A percentile compares a stretch with the other conserved stretches of the same genome.
Evolutionary conservation across 257 asterid species (phyloP).

Genomic region (Lavandula angustifolia): DNA sequence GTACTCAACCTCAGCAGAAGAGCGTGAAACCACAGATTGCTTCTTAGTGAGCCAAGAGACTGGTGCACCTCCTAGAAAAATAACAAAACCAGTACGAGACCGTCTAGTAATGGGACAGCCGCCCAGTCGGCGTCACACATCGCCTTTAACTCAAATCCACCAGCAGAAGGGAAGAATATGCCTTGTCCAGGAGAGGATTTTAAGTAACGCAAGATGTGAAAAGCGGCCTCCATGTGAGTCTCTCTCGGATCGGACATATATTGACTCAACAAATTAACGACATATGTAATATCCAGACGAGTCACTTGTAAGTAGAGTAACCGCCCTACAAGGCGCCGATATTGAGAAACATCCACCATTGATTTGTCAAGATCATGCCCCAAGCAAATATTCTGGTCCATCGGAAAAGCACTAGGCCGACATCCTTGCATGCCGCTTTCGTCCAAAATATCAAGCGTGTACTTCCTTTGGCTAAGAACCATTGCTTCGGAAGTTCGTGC

Average conservation of each 20-base stretch:
- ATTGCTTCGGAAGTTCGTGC: background rate
- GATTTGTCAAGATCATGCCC: background rate
- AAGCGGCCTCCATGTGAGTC: conserved; percentile 1
- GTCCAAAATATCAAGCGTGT: background rate
- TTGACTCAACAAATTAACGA: background rate
- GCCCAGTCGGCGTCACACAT: conserved; percentile 1
- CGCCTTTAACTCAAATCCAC: background rate
- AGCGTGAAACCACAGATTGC: background rate
- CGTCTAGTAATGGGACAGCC: background rate
- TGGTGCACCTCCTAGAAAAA: background rate
- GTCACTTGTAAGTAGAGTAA: background rate
- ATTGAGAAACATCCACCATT: background rate
- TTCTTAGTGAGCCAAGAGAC: conserved; percentile 2
- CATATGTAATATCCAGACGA: background rate
- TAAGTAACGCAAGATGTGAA: background rate
- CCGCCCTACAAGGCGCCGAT: background rate
- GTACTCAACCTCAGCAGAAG: background rate
- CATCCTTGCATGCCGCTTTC: background rate
- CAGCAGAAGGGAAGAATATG: too few relatives aligned
- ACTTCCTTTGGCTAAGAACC: background rate
- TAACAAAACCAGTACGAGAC: background rate
- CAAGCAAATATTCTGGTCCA: background rate
- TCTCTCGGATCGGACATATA: background rate
- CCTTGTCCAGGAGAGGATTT: background rate
- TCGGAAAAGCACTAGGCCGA: background rate